Conservation (phyloP, 164 flowering plant genomes). For the Macadamia integrifolia region DNA sequence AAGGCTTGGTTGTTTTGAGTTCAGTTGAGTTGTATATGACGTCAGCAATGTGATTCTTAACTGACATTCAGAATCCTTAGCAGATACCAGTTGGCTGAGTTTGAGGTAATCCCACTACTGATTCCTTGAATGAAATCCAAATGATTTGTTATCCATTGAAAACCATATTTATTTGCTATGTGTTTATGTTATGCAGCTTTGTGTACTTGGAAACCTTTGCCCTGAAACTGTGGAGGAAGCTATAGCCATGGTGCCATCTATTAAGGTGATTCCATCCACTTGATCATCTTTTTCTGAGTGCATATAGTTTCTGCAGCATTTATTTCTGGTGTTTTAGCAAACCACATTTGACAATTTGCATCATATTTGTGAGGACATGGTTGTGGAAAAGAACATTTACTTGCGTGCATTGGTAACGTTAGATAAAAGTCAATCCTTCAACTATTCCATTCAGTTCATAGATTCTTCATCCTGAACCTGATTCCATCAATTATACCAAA, state of each 20-base stretch:
- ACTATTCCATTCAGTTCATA: too few relatives aligned
- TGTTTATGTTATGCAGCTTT: conserved; percentile 54
- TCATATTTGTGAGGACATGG: neutral
- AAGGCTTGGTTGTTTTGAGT: too few relatives aligned
- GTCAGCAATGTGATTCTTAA: conserved; percentile 36
- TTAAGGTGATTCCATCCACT: conserved; percentile 50
- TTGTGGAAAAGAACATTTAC: neutral
- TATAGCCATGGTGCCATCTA: conserved; percentile 93
- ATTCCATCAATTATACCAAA: too few relatives aligned
- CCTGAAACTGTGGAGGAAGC: conserved; percentile 99
- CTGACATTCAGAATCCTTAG: conserved; percentile 70
- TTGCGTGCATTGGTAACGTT: neutral
- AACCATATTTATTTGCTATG: neutral
- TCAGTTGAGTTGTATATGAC: neutral
- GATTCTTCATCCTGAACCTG: too few relatives aligned
- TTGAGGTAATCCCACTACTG: conserved; percentile 56
- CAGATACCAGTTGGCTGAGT: conserved; percentile 83
- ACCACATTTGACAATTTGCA: too few relatives aligned
- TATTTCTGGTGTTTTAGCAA: too few relatives aligned
- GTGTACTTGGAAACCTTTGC: conserved; percentile 96
- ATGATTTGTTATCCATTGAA: neutral
- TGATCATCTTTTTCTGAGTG: neutral
- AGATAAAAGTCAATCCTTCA: too few relatives aligned
- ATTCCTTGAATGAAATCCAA: neutral
- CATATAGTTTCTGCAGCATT: too few relatives aligned